Base-by-base conservation (phyloP, 352 stramenopile genomes). In the Phytophthora ohioensis region DNA sequence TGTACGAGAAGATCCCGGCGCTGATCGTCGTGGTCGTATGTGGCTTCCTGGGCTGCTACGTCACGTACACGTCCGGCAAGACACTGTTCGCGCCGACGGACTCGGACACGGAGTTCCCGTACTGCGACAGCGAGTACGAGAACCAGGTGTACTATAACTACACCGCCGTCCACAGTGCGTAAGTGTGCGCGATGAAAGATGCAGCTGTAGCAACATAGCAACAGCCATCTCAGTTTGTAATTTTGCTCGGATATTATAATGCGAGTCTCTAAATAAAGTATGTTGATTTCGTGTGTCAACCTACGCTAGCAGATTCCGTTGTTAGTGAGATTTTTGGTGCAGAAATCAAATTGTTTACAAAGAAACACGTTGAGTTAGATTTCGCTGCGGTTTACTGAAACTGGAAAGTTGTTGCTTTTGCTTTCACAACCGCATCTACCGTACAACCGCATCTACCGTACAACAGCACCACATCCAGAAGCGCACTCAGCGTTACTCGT, bases 81-180 rank as follows among this genome's bases (percentile, higher is more conserved):
- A 51, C 60, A 41, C 48, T 67, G 48, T 67, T 67, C 49, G 49
- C 60, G 41, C 60, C 60, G 30, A 60, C 60, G 12, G 48, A 61
- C 15, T 70, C 63, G n/a, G 62, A 64, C 53, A 35, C 62, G 35
- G 8, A 38, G 45, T 69, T 69, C 53, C 62, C 62, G 36, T 64
- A 69, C 36, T 69, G 64, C 46, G 64, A 59, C 38, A 65, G 64
- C 47, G 46, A 71, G 55, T 71, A 60, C 54, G 64, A 71, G 46
- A 71, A 71, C 38, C 3, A 60, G 41, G 54, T 71, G 17, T 71
- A 65, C 47, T 71, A 71, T 55, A 71, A 71, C 47, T 71, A 60
- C 64, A 65, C 64, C 11, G 64, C 64, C 4, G 64, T 65, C 0
- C 64, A 71, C 45, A 32, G 32, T 15, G 62, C 27, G 27, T 70